Conservation (phyloP, 306 rosid genomes). For the Pyrus bretschneideri region DNA sequence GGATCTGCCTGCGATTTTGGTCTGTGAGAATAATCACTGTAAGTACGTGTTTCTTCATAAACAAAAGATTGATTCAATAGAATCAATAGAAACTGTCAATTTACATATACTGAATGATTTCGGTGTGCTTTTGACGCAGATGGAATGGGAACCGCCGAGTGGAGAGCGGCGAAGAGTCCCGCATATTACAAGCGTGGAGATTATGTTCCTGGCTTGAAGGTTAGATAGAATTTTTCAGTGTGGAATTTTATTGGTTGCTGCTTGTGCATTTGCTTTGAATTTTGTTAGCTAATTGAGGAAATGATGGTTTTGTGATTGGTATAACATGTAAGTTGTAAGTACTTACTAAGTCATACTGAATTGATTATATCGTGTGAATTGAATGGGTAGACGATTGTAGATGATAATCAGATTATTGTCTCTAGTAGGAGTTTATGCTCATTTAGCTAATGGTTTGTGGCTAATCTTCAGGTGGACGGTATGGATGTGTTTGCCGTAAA, state of each 20-base stretch:
- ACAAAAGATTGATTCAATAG: background rate
- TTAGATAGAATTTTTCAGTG: conserved; percentile 6
- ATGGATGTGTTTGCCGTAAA: conserved; percentile 98
- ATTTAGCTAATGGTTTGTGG: background rate
- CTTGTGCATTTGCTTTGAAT: background rate
- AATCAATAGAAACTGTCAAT: background rate
- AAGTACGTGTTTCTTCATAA: conserved; percentile 18
- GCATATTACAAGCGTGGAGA: conserved; percentile 94
- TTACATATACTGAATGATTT: conserved; percentile 1
- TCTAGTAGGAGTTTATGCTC: background rate
- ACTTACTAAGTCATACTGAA: background rate
- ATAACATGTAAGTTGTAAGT: background rate
- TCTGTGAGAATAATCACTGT: conserved; percentile 97
- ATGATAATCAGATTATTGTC: background rate
- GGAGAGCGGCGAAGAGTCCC: conserved; percentile 91
- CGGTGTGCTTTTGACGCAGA: conserved; percentile 32
- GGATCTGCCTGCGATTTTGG: conserved; percentile 92
- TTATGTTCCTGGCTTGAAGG: conserved; percentile 94
- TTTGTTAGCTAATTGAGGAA: background rate
- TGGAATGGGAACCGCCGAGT: conserved; percentile 98
- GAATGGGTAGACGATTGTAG: background rate
- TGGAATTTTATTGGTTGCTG: background rate
- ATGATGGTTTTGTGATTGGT: background rate
- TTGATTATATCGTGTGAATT: background rate
- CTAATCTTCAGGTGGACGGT: conserved; percentile 68